Conservation (phyloP, 305 asterid genomes). For the Lippia alba region DNA sequence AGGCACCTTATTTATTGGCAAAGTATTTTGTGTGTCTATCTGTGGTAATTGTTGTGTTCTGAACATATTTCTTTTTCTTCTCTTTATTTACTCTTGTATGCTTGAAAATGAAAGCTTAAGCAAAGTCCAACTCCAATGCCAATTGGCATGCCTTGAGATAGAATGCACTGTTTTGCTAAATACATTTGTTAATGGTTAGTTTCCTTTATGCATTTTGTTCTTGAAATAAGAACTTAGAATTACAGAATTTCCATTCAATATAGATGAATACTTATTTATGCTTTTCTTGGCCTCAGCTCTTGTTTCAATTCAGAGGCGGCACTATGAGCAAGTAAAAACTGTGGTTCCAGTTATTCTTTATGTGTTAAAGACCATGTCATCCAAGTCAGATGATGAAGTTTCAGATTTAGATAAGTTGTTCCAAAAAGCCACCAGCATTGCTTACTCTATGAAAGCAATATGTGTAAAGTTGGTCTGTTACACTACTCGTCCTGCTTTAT, state of each 20-base stretch:
- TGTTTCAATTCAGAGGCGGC: slow-evolving; percentile 65
- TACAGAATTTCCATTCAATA: slow-evolving; percentile 16
- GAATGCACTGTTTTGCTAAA: not conserved
- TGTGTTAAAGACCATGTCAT: slow-evolving; percentile 50
- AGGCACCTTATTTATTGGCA: not conserved
- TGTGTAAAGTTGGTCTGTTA: slow-evolving; percentile 66
- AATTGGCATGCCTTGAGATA: slow-evolving; percentile 5
- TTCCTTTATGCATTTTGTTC: slow-evolving; percentile 29
- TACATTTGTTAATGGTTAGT: not conserved
- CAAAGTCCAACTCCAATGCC: not conserved
- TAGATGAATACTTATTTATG: slow-evolving; percentile 24
- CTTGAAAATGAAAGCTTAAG: slow-evolving; percentile 20
- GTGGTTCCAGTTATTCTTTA: slow-evolving; percentile 76
- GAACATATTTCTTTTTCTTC: not conserved
- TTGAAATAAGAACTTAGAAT: slow-evolving; percentile 5
- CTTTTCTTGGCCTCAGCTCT: slow-evolving; percentile 60
- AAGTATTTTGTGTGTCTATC: not conserved
- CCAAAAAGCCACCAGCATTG: slow-evolving; percentile 58
- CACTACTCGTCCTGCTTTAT: slow-evolving; percentile 25
- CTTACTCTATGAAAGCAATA: slow-evolving; percentile 66
- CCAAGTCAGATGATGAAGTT: slow-evolving; percentile 58
- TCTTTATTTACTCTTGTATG: not conserved
- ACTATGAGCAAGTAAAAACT: slow-evolving; percentile 71
- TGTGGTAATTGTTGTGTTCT: not conserved
- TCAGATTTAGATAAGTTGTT: slow-evolving; percentile 52